These are phyloP conservation scores for Metschnikowia shivogae DNA, from an alignment of 805 yeast species.

Conservation along the genomic window DNA sequence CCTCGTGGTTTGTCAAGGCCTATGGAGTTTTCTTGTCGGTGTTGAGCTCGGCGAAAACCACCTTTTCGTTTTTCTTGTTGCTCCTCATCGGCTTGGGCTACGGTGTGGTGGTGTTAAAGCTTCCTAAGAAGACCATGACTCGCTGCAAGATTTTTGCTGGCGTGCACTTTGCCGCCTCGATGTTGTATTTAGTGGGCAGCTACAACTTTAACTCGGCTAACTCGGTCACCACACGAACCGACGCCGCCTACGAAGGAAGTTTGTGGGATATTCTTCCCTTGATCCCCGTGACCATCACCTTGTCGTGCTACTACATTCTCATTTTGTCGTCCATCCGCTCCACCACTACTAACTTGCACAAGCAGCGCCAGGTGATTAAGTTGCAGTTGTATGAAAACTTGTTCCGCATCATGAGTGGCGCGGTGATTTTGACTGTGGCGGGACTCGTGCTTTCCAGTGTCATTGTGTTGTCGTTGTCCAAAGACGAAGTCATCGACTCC, in stretches of 20 bases:
- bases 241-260: conserved; percentile 33
- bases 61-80: conserved; percentile 84
- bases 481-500: conserved; percentile 72
- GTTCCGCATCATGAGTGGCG: conserved; percentile 67
- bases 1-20: conserved; percentile 54
- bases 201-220: conserved; percentile 26
- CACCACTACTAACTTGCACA: conserved; percentile 68
- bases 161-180: conserved; percentile 32
- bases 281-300: conserved; percentile 67
- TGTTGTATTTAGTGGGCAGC: conserved; percentile 32
- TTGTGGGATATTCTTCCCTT: conserved; percentile 53
- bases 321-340: conserved; percentile 68
- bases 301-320: conserved; percentile 69
- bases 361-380: conserved; percentile 90
- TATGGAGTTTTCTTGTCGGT: conserved; percentile 77
- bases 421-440: conserved; percentile 63
- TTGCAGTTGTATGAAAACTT: conserved; percentile 79
- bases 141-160: conserved; percentile 44
- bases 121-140: conserved; percentile 71
- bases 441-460: conserved; percentile 72
- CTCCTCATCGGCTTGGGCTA: conserved; percentile 87
- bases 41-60: conserved; percentile 73
- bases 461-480: conserved; percentile 66
- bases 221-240: conserved; percentile 3
- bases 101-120: conserved; percentile 86